Evolutionary conservation across 2,329 filamentous ascomycete genomes (phyloP).

Genomic region (Penicillium italicum): DNA sequence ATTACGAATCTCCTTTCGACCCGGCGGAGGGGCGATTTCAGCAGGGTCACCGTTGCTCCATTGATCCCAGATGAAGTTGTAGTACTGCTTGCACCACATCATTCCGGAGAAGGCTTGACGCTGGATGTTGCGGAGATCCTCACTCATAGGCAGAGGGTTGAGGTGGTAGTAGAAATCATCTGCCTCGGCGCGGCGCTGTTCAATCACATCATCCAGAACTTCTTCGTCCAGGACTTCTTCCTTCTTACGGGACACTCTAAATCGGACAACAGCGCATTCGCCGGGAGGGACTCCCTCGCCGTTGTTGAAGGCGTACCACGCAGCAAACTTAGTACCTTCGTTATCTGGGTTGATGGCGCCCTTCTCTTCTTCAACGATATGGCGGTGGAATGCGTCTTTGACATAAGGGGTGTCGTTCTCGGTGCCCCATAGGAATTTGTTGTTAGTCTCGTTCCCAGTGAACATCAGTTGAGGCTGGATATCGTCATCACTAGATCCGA

Average conservation of each 20-base stretch:
- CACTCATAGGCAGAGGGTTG: slow-evolving; percentile 87
- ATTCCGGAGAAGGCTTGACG: slow-evolving; percentile 91
- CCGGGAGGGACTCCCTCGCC: slow-evolving; percentile 81
- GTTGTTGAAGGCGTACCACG: slow-evolving; percentile 90
- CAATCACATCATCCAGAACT: slow-evolving; percentile 83
- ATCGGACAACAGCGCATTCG: slow-evolving; percentile 92
- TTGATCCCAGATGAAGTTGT: slow-evolving; percentile 95
- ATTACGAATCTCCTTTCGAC: slow-evolving; percentile 78
- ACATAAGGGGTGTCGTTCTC: slow-evolving; percentile 80
- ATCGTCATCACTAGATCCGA: slow-evolving; percentile 73
- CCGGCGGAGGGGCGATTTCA: slow-evolving; percentile 78
- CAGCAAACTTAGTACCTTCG: slow-evolving; percentile 81
- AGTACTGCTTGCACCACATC: slow-evolving; percentile 98
- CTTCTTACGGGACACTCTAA: slow-evolving; percentile 73
- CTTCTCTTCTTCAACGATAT: slow-evolving; percentile 79
- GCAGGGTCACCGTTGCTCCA: slow-evolving; percentile 93
- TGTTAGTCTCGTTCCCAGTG: slow-evolving; percentile 95
- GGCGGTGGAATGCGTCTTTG: slow-evolving; percentile 90
- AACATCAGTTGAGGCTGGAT: slow-evolving; percentile 82
- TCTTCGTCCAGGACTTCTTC: slow-evolving; percentile 86
- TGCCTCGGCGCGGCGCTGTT: slow-evolving; percentile 79
- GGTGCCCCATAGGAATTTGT: slow-evolving; percentile 68
- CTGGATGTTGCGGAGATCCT: slow-evolving; percentile 92
- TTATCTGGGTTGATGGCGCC: slow-evolving; percentile 74
- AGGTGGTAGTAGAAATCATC: slow-evolving; percentile 95